Conservation (phyloP, 148 eudicot genomes). For the Chenopodium suecicum region DNA sequence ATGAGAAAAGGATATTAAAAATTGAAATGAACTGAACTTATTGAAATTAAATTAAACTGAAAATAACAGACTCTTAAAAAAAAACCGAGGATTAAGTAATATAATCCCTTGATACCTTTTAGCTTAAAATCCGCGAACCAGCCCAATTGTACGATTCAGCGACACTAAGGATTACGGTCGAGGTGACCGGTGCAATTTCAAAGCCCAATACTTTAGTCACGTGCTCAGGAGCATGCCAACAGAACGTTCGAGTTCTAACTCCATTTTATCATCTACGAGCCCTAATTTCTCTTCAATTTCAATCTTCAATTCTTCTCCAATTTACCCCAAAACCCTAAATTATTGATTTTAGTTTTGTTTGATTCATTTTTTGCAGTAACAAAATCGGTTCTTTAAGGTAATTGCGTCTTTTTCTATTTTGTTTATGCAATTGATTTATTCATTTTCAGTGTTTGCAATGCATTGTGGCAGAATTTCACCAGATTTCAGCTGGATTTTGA, state of each 20-base stretch:
- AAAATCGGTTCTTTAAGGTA: not conserved
- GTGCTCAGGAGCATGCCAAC: not conserved
- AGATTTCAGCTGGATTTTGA: too few relatives aligned
- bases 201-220: not conserved
- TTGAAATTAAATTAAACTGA: too few relatives aligned
- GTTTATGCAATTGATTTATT: not conserved
- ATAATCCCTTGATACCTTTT: too few relatives aligned
- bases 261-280: not conserved
- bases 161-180: too few relatives aligned
- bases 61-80: too few relatives aligned
- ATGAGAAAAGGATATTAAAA: too few relatives aligned
- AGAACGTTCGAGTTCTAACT: not conserved
- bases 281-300: conserved; percentile 2
- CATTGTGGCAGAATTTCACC: not conserved
- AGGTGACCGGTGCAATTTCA: not conserved
- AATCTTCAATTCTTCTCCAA: not conserved
- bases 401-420: not conserved
- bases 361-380: not conserved
- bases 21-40: too few relatives aligned
- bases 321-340: not conserved
- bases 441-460: not conserved
- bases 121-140: not conserved
- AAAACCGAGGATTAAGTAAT: too few relatives aligned
- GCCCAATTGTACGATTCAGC: not conserved
- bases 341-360: not conserved